These are phyloP conservation scores for Drosera capensis DNA, from an alignment of 148 eudicot genomes.

Conservation along the genomic window DNA sequence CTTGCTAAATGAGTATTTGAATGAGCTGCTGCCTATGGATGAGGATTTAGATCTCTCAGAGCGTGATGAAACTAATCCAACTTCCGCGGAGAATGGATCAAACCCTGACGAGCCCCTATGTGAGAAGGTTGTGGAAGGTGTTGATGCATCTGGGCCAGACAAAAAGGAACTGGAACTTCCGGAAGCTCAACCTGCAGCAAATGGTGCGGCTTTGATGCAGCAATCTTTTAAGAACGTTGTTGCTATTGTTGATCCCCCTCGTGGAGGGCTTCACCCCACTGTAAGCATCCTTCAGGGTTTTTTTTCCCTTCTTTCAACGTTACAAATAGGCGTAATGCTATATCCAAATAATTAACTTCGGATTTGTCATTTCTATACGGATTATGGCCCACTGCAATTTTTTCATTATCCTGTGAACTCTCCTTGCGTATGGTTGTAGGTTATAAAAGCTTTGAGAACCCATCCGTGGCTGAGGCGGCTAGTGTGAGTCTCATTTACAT, in stretches of 20 bases:
- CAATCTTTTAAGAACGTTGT: constrained; percentile 58
- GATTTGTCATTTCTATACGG: neutral
- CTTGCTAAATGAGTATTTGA: constrained; percentile 53
- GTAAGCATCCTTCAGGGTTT: constrained; percentile 68
- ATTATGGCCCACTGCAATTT: neutral
- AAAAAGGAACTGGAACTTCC: constrained; percentile 13
- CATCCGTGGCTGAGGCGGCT: constrained; percentile 62
- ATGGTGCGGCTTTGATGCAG: constrained; percentile 10
- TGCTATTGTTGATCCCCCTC: constrained; percentile 97
- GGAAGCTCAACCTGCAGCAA: constrained; percentile 12
- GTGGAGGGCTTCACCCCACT: constrained; percentile 90
- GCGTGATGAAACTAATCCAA: constrained; percentile 11
- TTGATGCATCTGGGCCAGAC: constrained; percentile 6
- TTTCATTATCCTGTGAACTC: too few species aligned
- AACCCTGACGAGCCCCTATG: constrained; percentile 14
- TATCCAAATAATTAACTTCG: neutral
- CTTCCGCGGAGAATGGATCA: constrained; percentile 13
- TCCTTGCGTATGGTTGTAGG: constrained; percentile 27
- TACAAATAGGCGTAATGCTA: neutral
- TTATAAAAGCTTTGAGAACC: constrained; percentile 74
- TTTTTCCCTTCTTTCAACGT: constrained; percentile 1
- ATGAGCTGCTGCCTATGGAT: constrained; percentile 22
- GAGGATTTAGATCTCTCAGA: constrained; percentile 15
- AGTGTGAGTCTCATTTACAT: constrained; percentile 39
- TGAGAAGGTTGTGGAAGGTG: constrained; percentile 17